Percentiles rank a stretch among this genome's conserved stretches.
Evolutionary conservation across 495 filamentous ascomycete genomes (phyloP).

Genomic region (Podospora pseudocomata): DNA sequence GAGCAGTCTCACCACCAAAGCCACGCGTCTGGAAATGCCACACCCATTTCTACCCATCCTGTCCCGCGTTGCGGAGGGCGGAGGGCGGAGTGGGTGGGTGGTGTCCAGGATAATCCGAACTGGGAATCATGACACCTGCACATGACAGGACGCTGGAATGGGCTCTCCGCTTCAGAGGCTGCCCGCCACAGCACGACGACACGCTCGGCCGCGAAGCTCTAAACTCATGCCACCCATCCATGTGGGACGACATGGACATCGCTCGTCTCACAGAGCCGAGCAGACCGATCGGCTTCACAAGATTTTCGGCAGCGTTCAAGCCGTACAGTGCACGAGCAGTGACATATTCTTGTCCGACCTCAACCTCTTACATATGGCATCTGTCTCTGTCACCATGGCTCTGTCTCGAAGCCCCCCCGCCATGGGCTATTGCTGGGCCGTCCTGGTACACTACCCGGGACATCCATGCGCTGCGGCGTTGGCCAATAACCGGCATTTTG

Average conservation of each 20-base stretch:
- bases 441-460: background rate
- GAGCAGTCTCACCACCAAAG: background rate
- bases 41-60: background rate
- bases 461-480: background rate
- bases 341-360: background rate
- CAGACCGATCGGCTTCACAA: background rate
- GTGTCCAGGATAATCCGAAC: background rate
- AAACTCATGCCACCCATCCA: too few species aligned
- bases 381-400: background rate
- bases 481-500: background rate
- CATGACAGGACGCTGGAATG: background rate
- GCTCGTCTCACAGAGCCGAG: background rate
- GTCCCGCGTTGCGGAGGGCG: background rate
- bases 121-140: background rate
- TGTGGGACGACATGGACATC: background rate
- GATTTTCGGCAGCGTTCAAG: background rate
- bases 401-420: background rate
- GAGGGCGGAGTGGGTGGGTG: background rate
- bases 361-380: too few species aligned
- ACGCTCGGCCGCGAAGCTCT: too few species aligned
- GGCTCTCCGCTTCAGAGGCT: background rate
- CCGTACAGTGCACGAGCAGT: background rate
- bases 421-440: background rate
- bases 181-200: too few species aligned
- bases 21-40: slow-evolving; percentile 2